Conservation (phyloP, 2,329 filamentous ascomycete genomes). For the Apiospora aurea region DNA sequence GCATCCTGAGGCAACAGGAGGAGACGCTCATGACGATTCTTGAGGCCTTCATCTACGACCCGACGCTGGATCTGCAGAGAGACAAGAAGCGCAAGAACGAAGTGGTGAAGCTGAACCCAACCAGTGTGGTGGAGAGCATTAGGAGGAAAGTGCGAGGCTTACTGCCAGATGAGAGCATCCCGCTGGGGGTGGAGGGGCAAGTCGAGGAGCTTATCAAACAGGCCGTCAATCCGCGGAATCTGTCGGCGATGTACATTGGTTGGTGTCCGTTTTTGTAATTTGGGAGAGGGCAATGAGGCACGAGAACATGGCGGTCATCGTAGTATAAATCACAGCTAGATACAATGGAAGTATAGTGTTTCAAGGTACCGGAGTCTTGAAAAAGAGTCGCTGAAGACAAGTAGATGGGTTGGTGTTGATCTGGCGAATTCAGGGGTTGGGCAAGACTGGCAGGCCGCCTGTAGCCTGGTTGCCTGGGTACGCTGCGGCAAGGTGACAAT, state of each 20-base stretch:
- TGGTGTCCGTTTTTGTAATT: conserved; percentile 72
- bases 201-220: conserved; percentile 94
- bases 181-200: conserved; percentile 93
- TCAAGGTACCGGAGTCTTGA: background rate
- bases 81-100: conserved; percentile 68
- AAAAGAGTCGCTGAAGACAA: background rate
- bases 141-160: conserved; percentile 85
- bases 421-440: background rate
- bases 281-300: conserved; percentile 20
- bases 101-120: conserved; percentile 60
- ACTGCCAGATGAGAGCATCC: conserved; percentile 86
- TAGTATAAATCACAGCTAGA: background rate
- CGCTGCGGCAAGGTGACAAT: background rate
- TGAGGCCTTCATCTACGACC: conserved; percentile 96
- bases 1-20: conserved; percentile 85
- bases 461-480: background rate
- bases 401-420: background rate
- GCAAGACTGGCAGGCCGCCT: conserved; percentile 7
- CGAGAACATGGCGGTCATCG: background rate
- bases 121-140: conserved; percentile 88
- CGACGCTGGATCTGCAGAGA: conserved; percentile 86
- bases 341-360: background rate
- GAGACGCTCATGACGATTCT: conserved; percentile 97
- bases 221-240: conserved; percentile 79
- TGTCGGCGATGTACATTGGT: conserved; percentile 96